Conservation (phyloP, 257 asterid genomes). For the Ballota nigra region DNA sequence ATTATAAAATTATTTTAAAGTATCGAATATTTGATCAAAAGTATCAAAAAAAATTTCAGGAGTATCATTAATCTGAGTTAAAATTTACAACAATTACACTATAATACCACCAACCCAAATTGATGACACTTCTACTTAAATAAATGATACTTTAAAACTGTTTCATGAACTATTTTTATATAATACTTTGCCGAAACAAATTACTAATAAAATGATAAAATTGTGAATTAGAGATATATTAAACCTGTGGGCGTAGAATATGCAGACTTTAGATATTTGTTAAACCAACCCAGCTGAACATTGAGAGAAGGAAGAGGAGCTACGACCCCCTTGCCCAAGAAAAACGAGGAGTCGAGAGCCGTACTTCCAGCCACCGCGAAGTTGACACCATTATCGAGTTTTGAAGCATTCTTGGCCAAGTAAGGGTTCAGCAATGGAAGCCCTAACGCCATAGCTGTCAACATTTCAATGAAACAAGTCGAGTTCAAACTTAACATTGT, state of each 20-base stretch:
- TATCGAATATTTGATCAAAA: too few relatives aligned
- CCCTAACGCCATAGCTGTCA: constrained; percentile 35
- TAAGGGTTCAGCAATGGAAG: constrained; percentile 40
- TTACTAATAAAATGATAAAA: too few relatives aligned
- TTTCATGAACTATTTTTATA: too few relatives aligned
- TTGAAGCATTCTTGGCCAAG: constrained; percentile 24
- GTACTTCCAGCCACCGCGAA: constrained; percentile 43
- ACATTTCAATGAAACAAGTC: background rate
- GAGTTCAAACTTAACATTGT: background rate
- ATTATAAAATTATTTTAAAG: too few relatives aligned
- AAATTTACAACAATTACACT: too few relatives aligned
- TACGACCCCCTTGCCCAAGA: constrained; percentile 10
- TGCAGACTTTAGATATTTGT: background rate
- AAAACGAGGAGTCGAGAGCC: constrained; percentile 19
- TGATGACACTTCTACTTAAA: too few relatives aligned
- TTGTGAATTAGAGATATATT: background rate
- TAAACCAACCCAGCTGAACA: constrained; percentile 31
- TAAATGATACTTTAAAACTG: too few relatives aligned
- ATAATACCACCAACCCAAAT: too few relatives aligned
- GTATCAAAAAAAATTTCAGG: too few relatives aligned
- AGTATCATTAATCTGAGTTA: too few relatives aligned
- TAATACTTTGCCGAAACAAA: too few relatives aligned
- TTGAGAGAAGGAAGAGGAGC: constrained; percentile 6
- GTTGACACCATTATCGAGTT: constrained; percentile 24
- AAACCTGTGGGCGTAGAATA: constrained; percentile 5